Base-by-base conservation (phyloP, 2,329 filamentous ascomycete genomes). In the Nothomitra cinnamomea region DNA sequence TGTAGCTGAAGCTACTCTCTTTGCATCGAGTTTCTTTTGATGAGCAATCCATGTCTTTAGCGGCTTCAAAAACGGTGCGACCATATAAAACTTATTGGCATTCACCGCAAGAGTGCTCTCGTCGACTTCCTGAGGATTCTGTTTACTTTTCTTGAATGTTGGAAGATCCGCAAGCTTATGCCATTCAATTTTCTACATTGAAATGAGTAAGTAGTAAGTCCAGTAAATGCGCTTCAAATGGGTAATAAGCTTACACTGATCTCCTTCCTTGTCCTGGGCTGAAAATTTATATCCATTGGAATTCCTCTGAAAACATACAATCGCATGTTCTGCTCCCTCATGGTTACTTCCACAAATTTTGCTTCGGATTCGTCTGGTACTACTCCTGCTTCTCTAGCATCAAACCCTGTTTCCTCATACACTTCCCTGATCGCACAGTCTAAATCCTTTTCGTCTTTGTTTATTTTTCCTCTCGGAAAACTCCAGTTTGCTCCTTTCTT, bases 401-500 rank as follows among this genome's bases (percentile, higher is more conserved):
- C 87, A 61, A 86, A 87, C 1, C 92, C 92, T 0, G 92, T 98
- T 70, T 98, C 92, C 66, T 98, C 92, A 63, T 89, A 92, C 3
- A 95, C 90, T 64, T 98, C 92, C 52, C 92, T 80, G 52, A 95
- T 77, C 22, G 94, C 92, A 66, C 94, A 98, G 64, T 92, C 88
- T 54, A 96, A 69, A 63, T 98, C 90, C 56, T 86, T 82, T 67
- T 98, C 92, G 62, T 94, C 87, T 69, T 95, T 94, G 72, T 95
- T 95, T 69, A 98, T 96, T 70, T 98, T 98, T 40, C 92, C 94
- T 51, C 90, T 74, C 0, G 92, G 92, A 56, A 98, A 98, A 65
- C 88, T 94, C 92, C 92, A 98, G 64, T 84, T 90, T 12, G 90
- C 85, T 35, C 84, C 82, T 66, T 95, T 96, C 72, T 96, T 98